Evolutionary conservation across 345 rosid species (phyloP), one percentile per base, ranked within the genome.

Genomic region (Eucalyptus tenuipes): DNA sequence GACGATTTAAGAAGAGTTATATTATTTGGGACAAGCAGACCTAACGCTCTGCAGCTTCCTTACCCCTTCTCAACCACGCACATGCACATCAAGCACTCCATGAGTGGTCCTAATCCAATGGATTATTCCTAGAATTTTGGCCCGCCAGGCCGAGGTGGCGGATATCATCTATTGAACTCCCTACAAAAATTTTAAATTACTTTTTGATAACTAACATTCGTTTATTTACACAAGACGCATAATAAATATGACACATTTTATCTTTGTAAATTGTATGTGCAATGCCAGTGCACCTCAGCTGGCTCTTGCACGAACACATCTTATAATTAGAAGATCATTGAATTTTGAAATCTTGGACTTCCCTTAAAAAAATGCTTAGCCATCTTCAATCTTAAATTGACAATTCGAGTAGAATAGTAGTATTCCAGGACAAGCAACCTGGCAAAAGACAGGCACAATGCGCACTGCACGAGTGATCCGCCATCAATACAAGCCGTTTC

Each of bases 11-110:
- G 15, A 27, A 12, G 31, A 0, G 31, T 27, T 25, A 12, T 0
- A 59, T 59, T 25, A 59, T 25, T 12, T 12, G 14, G 31, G 66
- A 27, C 66, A 25, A 0, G 13, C 64, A 57, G 64, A 10, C 64
- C 13, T 52, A 0, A 52, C 55, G n/a, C 7, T 22, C 6, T 57
- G 64, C 0, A 24, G 0, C 64, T 57, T 0, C 0, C n/a, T 57
- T 24, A 10, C 64, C 64, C 24, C n/a, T 57, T 57, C 64, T 59
- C 31, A 59, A 27, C 31, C 1, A 52, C 0, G 9, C 24, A 52
- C 4, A 52, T 52, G 22, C 55, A 52, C 24, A 52, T 52, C 24
- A 52, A 17, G 55, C 55, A 17, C 61, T 2, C 61, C 29, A 55
- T 55, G 61, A 55, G 61, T 55, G 29, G 61, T 24, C 6, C 61